These are phyloP conservation scores for Yarrowia hollandica DNA, from an alignment of 805 yeast species.

Conservation along the genomic window DNA sequence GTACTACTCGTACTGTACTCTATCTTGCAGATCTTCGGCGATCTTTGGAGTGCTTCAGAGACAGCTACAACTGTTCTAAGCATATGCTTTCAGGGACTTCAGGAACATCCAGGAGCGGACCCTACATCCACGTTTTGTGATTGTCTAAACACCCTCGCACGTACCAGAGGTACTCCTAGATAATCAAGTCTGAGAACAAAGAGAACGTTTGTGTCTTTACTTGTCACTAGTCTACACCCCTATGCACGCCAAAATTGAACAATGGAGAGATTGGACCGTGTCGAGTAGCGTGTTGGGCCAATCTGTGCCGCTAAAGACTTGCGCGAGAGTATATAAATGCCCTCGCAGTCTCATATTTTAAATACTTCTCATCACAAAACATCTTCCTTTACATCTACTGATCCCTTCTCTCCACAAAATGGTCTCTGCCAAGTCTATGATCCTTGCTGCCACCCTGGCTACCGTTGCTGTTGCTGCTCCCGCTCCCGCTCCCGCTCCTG, in stretches of 20 bases:
- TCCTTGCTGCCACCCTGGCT: not conserved
- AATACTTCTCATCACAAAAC: not conserved
- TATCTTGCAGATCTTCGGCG: slow-evolving; percentile 11
- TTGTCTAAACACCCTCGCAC: not conserved
- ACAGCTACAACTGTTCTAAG: not conserved
- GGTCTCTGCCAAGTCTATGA: slow-evolving; percentile 21
- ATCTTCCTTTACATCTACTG: not conserved
- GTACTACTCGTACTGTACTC: not conserved
- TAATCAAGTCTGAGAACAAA: slow-evolving; percentile 1
- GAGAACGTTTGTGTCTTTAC: not conserved
- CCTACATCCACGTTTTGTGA: not conserved
- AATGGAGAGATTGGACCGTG: not conserved
- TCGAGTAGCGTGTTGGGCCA: not conserved
- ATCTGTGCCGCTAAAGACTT: not conserved
- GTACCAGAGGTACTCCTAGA: slow-evolving; percentile 9
- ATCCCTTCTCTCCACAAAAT: not conserved
- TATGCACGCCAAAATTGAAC: slow-evolving; percentile 13
- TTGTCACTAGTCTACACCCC: not conserved
- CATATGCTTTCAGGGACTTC: not conserved
- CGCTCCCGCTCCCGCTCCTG: not conserved
- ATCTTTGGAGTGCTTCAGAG: not conserved
- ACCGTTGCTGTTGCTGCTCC: slow-evolving; percentile 16
- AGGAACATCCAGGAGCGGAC: not conserved
- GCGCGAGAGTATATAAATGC: not conserved
- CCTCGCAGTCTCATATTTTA: not conserved